phyloP scores from a whole-genome alignment of 257 asterid species.

The Nicotiana noctiflora region DNA sequence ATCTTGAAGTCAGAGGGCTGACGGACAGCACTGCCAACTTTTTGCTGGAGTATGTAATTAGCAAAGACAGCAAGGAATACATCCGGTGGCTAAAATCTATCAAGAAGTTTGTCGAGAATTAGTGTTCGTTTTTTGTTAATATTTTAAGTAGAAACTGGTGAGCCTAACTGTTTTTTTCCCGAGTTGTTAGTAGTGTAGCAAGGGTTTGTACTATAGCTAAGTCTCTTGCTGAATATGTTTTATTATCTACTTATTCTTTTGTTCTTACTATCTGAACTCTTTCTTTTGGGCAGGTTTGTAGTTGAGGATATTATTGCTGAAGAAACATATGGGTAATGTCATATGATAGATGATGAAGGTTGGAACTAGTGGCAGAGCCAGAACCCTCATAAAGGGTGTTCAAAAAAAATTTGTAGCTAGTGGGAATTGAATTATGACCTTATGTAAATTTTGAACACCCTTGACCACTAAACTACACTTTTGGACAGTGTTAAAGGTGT shows the following conservation, averaged over 20 bases:
- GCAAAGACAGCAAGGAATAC: constrained; percentile 22
- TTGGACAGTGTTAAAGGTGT: too few relatives aligned
- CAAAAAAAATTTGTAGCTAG: too few relatives aligned
- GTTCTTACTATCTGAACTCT: not conserved
- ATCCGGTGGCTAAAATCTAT: constrained; percentile 16
- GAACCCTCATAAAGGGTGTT: too few relatives aligned
- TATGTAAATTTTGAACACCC: too few relatives aligned
- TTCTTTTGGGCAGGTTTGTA: not conserved
- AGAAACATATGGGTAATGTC: not conserved
- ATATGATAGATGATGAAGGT: not conserved
- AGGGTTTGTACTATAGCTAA: not conserved
- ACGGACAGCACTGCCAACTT: constrained; percentile 14
- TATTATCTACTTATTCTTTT: not conserved
- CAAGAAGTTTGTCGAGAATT: not conserved
- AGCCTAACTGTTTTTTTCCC: not conserved
- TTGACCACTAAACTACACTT: too few relatives aligned
- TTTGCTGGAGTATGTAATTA: constrained; percentile 19
- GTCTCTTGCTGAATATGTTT: not conserved
- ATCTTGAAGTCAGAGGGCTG: constrained; percentile 25
- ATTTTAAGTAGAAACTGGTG: not conserved
- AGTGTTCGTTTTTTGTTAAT: not conserved
- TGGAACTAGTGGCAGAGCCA: too few relatives aligned
- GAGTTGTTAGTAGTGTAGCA: not conserved
- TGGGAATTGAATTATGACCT: too few relatives aligned
- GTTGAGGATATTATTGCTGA: not conserved